Percentiles rank a stretch among this genome's conserved stretches.
These are phyloP conservation scores for Ogataea zsoltii DNA, from an alignment of 805 yeast species.

Conservation along the genomic window DNA sequence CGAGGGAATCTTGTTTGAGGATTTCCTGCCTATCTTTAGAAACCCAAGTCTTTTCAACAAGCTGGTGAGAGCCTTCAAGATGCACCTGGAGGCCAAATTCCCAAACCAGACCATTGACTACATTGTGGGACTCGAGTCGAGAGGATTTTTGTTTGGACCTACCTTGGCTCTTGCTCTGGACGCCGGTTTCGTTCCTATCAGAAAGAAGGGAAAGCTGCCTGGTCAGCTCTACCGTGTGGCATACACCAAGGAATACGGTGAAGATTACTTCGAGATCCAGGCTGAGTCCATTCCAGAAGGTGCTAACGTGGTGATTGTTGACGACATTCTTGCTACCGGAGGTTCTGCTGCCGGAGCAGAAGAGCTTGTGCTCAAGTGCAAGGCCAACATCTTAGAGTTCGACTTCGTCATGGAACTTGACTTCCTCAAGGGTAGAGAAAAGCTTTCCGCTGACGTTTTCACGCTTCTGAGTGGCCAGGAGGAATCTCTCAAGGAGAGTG, in stretches of 20 bases:
- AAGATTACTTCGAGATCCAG: constrained; percentile 88
- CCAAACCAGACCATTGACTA: constrained; percentile 67
- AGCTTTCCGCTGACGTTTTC: constrained; percentile 81
- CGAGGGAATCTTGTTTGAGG: constrained; percentile 93
- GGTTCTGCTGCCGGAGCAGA: constrained; percentile 97
- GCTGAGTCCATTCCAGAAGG: constrained; percentile 76
- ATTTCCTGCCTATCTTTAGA: constrained; percentile 91
- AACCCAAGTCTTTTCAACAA: constrained; percentile 79
- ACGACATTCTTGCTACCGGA: constrained; percentile 97
- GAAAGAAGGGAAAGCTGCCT: constrained; percentile 95
- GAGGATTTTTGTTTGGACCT: constrained; percentile 98
- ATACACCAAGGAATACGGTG: constrained; percentile 90
- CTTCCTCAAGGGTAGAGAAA: constrained; percentile 91
- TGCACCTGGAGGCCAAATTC: constrained; percentile 61
- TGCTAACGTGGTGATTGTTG: constrained; percentile 82
- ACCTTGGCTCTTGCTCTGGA: constrained; percentile 85
- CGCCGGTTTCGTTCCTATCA: constrained; percentile 91
- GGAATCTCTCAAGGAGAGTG: constrained; percentile 42
- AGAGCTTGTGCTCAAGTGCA: constrained; percentile 65
- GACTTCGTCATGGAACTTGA: constrained; percentile 92
- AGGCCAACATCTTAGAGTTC: constrained; percentile 76
- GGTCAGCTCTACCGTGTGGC: constrained; percentile 74
- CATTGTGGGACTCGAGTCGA: constrained; percentile 90
- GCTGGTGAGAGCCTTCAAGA: constrained; percentile 75
- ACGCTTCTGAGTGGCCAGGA: constrained; percentile 84